phyloP scores from a whole-genome alignment of 1,284 basidiomycete genomes.

The Microbotryum violaceum region DNA sequence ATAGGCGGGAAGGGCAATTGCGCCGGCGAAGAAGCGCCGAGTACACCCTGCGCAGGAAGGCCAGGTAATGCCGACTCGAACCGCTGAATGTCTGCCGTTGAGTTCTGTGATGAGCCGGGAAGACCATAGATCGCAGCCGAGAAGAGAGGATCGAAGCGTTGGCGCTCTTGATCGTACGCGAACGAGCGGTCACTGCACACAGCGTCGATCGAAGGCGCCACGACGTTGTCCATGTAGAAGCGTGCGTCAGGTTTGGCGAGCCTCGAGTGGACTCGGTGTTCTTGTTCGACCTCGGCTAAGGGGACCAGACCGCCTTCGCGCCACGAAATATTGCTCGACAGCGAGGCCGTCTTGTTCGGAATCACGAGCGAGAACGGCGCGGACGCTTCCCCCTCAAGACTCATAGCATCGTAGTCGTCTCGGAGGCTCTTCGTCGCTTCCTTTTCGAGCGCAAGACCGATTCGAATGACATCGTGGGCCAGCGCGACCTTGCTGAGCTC shows the following conservation, averaged over 20 bases:
- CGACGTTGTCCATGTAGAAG: slow-evolving; percentile 71
- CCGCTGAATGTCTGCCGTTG: slow-evolving; percentile 49
- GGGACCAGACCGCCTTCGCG: slow-evolving; percentile 46
- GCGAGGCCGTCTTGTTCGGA: slow-evolving; percentile 14
- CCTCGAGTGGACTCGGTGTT: slow-evolving; percentile 64
- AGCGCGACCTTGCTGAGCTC: slow-evolving; percentile 55
- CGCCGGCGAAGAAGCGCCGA: slow-evolving; percentile 58
- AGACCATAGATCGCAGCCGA: slow-evolving; percentile 74
- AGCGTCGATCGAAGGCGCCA: slow-evolving; percentile 74
- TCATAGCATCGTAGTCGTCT: slow-evolving; percentile 1
- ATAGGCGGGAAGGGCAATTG: slow-evolving; percentile 79
- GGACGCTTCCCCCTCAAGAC: neutral
- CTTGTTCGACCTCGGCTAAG: slow-evolving; percentile 56
- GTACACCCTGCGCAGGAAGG: slow-evolving; percentile 60
- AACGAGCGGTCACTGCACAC: slow-evolving; percentile 72
- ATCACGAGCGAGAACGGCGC: neutral
- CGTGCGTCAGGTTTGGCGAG: slow-evolving; percentile 68
- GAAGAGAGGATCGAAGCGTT: slow-evolving; percentile 52
- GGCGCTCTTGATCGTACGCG: slow-evolving; percentile 53
- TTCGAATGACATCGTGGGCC: slow-evolving; percentile 42
- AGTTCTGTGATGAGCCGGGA: slow-evolving; percentile 60
- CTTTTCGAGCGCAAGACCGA: slow-evolving; percentile 17
- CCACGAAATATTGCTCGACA: slow-evolving; percentile 36
- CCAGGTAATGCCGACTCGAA: slow-evolving; percentile 55
- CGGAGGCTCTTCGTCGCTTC: slow-evolving; percentile 1